Conservation (phyloP, 2,329 filamentous ascomycete species). For the Neofusicoccum sp. region DNA sequence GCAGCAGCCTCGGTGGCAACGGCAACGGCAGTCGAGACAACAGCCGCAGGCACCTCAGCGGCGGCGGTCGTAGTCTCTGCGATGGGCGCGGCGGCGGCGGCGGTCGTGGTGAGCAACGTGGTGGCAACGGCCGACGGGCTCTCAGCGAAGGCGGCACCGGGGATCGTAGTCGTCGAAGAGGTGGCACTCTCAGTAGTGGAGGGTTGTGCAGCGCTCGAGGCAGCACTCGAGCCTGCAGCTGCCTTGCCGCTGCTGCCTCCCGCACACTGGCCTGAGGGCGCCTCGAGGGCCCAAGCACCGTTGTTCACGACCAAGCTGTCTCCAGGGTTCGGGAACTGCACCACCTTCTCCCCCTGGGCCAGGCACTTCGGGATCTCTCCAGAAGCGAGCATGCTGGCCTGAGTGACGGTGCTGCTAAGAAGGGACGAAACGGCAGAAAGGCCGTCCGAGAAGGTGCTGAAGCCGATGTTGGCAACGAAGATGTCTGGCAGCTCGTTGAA, state of each 20-base stretch:
- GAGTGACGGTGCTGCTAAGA: neutral
- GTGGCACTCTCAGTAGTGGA: slow-evolving; percentile 27
- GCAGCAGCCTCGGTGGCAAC: neutral
- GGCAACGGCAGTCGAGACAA: slow-evolving; percentile 41
- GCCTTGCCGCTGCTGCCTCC: neutral
- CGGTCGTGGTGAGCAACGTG: neutral
- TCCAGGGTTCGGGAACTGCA: slow-evolving; percentile 64
- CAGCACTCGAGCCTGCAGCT: neutral
- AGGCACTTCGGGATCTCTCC: neutral
- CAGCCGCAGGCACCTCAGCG: slow-evolving; percentile 30
- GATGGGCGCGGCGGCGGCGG: neutral
- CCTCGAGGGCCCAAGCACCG: neutral
- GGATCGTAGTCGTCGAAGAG: slow-evolving; percentile 24
- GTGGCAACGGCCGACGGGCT: neutral
- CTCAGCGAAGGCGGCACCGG: neutral
- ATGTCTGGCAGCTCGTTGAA: slow-evolving; percentile 70
- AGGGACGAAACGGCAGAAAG: neutral
- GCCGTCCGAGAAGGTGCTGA: neutral
- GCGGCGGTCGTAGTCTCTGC: neutral
- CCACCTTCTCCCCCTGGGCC: neutral
- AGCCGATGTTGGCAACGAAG: slow-evolving; percentile 68
- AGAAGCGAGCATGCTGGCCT: neutral
- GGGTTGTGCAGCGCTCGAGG: slow-evolving; percentile 21
- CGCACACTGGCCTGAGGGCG: slow-evolving; percentile 7
- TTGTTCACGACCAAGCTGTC: slow-evolving; percentile 46